A percentile compares a stretch with the other conserved stretches of the same genome.
These are phyloP conservation scores for Curvularia sp. DNA, from an alignment of 2,329 filamentous ascomycete species.

Conservation along the genomic window DNA sequence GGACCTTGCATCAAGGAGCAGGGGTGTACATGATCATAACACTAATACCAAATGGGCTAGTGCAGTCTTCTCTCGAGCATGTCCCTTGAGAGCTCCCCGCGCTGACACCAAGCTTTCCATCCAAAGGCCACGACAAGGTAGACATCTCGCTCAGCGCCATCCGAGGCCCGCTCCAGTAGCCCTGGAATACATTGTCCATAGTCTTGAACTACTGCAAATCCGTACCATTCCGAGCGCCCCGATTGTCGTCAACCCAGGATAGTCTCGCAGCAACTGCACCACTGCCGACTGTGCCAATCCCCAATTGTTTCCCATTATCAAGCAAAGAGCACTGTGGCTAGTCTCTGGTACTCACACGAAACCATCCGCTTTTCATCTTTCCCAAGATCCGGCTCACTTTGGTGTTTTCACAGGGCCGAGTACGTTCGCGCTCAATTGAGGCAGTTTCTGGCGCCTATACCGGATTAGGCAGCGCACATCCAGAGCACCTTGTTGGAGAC, in stretches of 20 bases:
- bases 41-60: neutral
- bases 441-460: conserved; percentile 35
- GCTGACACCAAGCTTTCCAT: neutral
- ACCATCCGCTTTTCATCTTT: neutral
- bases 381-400: neutral
- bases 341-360: too few species aligned
- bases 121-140: neutral
- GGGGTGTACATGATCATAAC: neutral
- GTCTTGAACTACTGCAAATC: neutral
- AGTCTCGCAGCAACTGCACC: neutral
- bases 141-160: neutral
- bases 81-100: neutral
- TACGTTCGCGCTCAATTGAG: conserved; percentile 40
- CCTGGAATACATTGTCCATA: neutral
- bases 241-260: neutral
- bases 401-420: neutral
- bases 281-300: neutral
- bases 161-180: neutral
- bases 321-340: neutral
- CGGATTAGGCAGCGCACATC: conserved; percentile 22
- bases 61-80: neutral
- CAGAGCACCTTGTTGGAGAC: conserved; percentile 45
- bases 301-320: neutral
- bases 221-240: neutral
- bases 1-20: neutral